These are phyloP conservation scores for Pseudogymnoascus sp. DNA, from an alignment of 2,329 filamentous ascomycete genomes.

Conservation along the genomic window DNA sequence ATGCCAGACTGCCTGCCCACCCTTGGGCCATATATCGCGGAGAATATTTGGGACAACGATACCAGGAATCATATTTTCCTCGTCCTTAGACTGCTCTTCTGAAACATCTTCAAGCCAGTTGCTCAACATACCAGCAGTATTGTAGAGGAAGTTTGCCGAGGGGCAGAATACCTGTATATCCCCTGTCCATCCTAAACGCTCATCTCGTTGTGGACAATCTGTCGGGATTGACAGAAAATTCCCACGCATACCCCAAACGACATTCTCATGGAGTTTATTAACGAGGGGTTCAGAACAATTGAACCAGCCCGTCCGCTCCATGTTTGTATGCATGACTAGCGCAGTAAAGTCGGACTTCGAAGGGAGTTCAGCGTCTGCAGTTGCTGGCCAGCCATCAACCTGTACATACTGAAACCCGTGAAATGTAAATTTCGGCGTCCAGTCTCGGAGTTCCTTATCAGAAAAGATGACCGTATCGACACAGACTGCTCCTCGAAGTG, in stretches of 20 bases:
- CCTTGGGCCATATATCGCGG: constrained; percentile 15
- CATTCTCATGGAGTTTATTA: constrained; percentile 41
- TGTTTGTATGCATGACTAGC: neutral
- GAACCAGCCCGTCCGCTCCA: constrained; percentile 31
- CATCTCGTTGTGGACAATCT: constrained; percentile 43
- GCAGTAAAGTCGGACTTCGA: neutral
- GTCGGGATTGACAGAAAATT: constrained; percentile 41
- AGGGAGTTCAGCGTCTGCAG: neutral
- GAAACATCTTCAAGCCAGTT: constrained; percentile 35
- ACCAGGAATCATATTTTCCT: constrained; percentile 14
- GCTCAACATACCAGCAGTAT: constrained; percentile 32
- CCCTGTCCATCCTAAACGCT: constrained; percentile 43
- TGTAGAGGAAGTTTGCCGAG: constrained; percentile 38
- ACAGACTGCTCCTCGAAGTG: constrained; percentile 34
- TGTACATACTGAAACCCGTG: constrained; percentile 40
- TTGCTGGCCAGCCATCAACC: constrained; percentile 30
- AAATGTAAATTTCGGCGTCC: constrained; percentile 33
- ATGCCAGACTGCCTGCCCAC: constrained; percentile 33
- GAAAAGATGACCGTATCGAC: constrained; percentile 32
- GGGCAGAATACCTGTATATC: constrained; percentile 40
- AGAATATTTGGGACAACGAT: constrained; percentile 20
- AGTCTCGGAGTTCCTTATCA: constrained; percentile 30
- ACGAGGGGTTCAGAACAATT: constrained; percentile 31
- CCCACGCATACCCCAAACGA: constrained; percentile 40
- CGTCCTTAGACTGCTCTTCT: neutral